Percentiles rank a stretch among this genome's conserved stretches.
These are phyloP conservation scores for Allomyces macrogynus DNA, from an alignment of 192 early-diverging fungal species.

Conservation along the genomic window DNA sequence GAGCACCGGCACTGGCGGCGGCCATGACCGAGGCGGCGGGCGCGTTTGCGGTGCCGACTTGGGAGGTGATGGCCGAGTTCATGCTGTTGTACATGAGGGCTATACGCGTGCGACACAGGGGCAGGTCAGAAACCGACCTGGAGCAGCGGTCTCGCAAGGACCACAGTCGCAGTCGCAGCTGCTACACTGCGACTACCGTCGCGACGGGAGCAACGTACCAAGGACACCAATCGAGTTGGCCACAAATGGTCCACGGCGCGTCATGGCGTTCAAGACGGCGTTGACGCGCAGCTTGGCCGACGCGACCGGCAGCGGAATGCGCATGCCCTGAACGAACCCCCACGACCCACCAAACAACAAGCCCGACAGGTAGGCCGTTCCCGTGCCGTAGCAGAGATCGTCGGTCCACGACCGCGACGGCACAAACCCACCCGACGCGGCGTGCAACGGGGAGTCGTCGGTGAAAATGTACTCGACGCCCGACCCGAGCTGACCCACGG, in stretches of 20 bases:
- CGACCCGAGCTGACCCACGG: background rate
- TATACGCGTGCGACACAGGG: background rate
- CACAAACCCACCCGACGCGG: constrained; percentile 23
- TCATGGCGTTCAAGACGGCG: constrained; percentile 60
- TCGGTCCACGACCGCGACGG: constrained; percentile 59
- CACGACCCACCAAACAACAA: constrained; percentile 48
- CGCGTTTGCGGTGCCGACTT: constrained; percentile 39
- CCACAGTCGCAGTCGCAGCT: background rate
- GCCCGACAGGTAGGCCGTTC: constrained; percentile 53
- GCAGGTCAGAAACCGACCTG: background rate
- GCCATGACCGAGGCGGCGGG: constrained; percentile 41
- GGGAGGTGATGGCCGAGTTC: constrained; percentile 39
- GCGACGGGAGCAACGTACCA: constrained; percentile 8
- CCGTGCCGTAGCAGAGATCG: constrained; percentile 68
- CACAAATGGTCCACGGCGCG: constrained; percentile 62
- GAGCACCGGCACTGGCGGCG: constrained; percentile 48
- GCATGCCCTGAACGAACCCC: constrained; percentile 57
- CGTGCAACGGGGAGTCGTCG: constrained; percentile 8
- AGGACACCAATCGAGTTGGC: constrained; percentile 63
- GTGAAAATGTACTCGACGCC: background rate
- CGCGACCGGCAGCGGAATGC: constrained; percentile 23
- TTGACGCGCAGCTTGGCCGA: constrained; percentile 57
- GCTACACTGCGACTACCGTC: background rate
- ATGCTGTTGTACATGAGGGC: constrained; percentile 66
- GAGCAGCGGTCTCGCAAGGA: background rate